Percentiles rank a stretch among this genome's conserved stretches.
These are phyloP conservation scores for Diversispora epigaea DNA, from an alignment of 192 early-diverging fungal genomes.

Conservation along the genomic window DNA sequence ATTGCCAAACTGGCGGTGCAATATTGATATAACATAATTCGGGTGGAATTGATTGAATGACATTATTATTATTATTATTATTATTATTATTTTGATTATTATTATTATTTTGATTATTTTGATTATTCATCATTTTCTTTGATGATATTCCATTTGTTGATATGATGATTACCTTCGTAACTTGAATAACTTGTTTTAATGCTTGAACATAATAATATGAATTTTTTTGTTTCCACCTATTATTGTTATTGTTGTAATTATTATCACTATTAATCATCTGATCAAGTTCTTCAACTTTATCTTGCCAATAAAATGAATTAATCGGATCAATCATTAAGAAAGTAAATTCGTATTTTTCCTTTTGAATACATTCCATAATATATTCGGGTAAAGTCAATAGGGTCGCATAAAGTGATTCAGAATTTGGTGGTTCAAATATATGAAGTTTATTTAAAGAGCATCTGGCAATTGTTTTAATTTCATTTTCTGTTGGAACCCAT, in stretches of 20 bases:
- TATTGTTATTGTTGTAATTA: background rate
- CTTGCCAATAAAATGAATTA: constrained; percentile 31
- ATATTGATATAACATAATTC: constrained; percentile 10
- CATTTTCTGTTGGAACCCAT: constrained; percentile 22
- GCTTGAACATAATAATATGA: constrained; percentile 8
- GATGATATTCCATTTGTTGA: constrained; percentile 20
- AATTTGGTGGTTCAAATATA: constrained; percentile 10
- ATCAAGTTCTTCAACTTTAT: constrained; percentile 10
- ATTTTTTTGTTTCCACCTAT: background rate
- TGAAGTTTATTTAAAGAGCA: constrained; percentile 15
- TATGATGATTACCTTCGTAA: background rate
- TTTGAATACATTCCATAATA: background rate
- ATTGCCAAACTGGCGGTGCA: background rate
- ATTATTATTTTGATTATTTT: background rate
- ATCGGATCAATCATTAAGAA: constrained; percentile 32
- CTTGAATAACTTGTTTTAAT: background rate
- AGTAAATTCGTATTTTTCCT: constrained; percentile 5
- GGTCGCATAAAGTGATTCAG: constrained; percentile 11
- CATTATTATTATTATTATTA: background rate
- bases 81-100: background rate
- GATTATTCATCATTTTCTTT: background rate
- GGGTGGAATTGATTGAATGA: background rate
- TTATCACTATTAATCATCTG: background rate
- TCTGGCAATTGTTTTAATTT: constrained; percentile 2
- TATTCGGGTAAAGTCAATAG: constrained; percentile 26